Evolutionary conservation across 2,329 filamentous ascomycete genomes (phyloP).

Genomic region (Calonectria leucothoes): DNA sequence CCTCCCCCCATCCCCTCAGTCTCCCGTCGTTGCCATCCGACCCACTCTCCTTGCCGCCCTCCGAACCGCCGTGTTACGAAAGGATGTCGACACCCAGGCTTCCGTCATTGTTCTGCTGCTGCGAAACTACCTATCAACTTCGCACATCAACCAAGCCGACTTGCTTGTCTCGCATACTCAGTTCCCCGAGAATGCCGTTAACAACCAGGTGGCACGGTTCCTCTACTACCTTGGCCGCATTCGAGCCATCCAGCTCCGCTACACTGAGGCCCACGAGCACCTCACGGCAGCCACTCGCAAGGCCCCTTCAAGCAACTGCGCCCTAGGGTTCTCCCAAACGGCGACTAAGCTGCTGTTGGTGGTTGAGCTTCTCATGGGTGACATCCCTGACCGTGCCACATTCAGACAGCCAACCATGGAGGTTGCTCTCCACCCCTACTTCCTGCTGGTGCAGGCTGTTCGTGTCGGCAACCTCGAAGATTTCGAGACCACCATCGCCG

Average conservation of each 20-base stretch:
- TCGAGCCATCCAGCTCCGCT: slow-evolving; percentile 93
- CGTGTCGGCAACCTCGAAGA: slow-evolving; percentile 96
- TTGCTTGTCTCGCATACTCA: slow-evolving; percentile 95
- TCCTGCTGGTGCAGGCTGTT: slow-evolving; percentile 93
- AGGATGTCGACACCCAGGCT: slow-evolving; percentile 97
- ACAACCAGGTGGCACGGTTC: slow-evolving; percentile 98
- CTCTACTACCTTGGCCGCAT: slow-evolving; percentile 98
- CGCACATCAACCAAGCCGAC: slow-evolving; percentile 96
- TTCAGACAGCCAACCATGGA: slow-evolving; percentile 93
- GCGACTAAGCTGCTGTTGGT: slow-evolving; percentile 97
- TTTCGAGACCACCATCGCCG: slow-evolving; percentile 87
- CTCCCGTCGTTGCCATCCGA: slow-evolving; percentile 86
- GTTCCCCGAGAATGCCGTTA: slow-evolving; percentile 93
- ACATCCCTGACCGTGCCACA: slow-evolving; percentile 94
- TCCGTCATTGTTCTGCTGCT: slow-evolving; percentile 94
- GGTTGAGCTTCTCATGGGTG: slow-evolving; percentile 97
- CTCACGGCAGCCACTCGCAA: slow-evolving; percentile 94
- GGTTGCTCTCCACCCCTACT: slow-evolving; percentile 89
- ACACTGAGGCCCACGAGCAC: slow-evolving; percentile 97
- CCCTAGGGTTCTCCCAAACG: slow-evolving; percentile 94
- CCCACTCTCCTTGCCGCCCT: slow-evolving; percentile 88
- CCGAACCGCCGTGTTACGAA: slow-evolving; percentile 93
- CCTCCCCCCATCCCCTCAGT: slow-evolving; percentile 88
- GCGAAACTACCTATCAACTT: slow-evolving; percentile 95
- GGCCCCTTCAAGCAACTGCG: slow-evolving; percentile 88